Evolutionary conservation across 2,329 filamentous ascomycete species (phyloP).

Genomic region (Blastomyces gilchristii): DNA sequence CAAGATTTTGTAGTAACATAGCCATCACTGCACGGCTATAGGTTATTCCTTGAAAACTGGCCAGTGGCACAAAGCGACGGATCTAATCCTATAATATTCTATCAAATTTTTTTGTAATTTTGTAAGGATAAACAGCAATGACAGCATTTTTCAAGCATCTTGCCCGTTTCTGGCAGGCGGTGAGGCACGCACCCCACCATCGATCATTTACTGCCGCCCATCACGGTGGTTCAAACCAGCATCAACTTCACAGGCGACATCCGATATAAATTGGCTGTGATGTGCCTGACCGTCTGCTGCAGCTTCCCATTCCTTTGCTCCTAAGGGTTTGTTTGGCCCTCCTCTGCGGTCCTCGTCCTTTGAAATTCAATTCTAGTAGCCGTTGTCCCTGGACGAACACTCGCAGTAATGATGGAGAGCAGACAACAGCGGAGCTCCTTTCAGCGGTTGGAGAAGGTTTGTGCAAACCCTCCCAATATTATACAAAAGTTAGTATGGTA

Average conservation of each 20-base stretch:
- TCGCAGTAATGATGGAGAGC: conserved; percentile 39
- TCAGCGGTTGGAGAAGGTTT: conserved; percentile 86
- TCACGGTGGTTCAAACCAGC: neutral
- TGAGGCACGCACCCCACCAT: neutral
- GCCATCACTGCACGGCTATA: no score
- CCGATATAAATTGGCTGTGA: neutral
- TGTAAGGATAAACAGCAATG: no score
- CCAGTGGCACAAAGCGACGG: no score
- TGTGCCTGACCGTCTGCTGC: neutral
- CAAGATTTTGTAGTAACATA: no score
- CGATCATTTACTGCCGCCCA: neutral
- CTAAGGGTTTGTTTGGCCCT: neutral
- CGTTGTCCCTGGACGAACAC: neutral
- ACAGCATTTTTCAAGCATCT: no score
- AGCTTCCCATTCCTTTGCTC: neutral
- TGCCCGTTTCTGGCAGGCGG: no score
- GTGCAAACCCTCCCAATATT: conserved; percentile 7
- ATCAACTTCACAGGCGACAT: neutral
- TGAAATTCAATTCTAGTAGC: neutral
- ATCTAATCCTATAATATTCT: no score
- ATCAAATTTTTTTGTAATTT: no score
- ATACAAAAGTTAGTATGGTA: neutral
- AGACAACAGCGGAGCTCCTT: conserved; percentile 91
- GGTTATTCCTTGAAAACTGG: no score
- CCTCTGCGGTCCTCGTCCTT: neutral